Evolutionary conservation across 2,329 filamentous ascomycete species (phyloP).

Genomic region (Aspergillus uvarum): DNA sequence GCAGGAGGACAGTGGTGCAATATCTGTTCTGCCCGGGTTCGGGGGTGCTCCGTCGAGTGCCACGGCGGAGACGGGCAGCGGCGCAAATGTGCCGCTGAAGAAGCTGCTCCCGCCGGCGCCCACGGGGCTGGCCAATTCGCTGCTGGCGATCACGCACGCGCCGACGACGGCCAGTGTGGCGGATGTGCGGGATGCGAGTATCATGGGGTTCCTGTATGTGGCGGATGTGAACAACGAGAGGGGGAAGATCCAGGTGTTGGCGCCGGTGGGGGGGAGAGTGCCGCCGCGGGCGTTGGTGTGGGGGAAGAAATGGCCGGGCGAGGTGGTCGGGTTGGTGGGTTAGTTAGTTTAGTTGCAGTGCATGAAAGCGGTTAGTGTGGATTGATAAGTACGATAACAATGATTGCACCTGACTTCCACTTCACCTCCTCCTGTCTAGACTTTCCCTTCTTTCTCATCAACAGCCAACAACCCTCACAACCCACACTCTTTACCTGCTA

Average conservation of each 20-base stretch:
- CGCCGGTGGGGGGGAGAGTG: constrained; percentile 78
- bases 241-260: constrained; percentile 75
- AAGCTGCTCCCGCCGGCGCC: constrained; percentile 64
- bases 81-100: constrained; percentile 48
- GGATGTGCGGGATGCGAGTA: constrained; percentile 72
- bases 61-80: constrained; percentile 14
- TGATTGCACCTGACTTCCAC: too few species aligned
- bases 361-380: too few species aligned
- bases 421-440: background rate
- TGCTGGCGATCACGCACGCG: constrained; percentile 82
- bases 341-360: background rate
- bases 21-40: constrained; percentile 26
- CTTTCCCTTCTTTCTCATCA: background rate
- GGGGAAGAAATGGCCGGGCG: constrained; percentile 79
- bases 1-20: constrained; percentile 21
- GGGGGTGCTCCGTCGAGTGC: constrained; percentile 18
- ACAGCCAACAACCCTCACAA: background rate
- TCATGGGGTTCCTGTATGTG: constrained; percentile 92
- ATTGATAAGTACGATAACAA: too few species aligned
- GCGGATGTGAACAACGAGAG: constrained; percentile 86
- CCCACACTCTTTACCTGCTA: too few species aligned
- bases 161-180: constrained; percentile 67
- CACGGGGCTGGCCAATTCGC: constrained; percentile 68
- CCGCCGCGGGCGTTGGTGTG: constrained; percentile 78
- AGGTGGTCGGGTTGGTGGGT: constrained; percentile 69